These are phyloP conservation scores for Brassica nigra DNA, from an alignment of 345 rosid genomes.

Conservation along the genomic window DNA sequence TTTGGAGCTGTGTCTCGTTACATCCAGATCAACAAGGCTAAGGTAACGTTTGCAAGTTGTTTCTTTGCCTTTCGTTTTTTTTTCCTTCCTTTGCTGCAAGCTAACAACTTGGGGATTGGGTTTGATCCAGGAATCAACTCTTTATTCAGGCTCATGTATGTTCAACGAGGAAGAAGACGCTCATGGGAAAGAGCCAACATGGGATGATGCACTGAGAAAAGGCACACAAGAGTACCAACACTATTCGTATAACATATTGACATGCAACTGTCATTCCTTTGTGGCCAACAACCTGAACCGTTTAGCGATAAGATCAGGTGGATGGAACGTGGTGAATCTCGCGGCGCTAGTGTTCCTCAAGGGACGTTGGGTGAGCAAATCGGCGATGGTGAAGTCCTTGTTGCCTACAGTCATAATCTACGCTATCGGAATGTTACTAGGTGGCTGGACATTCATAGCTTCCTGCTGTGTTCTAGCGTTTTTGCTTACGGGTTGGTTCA, in stretches of 20 bases:
- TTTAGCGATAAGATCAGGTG: constrained; percentile 62
- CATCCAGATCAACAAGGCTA: constrained; percentile 68
- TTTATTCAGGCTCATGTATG: constrained; percentile 35
- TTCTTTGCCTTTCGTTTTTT: background rate
- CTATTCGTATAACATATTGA: constrained; percentile 70
- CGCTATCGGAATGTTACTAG: constrained; percentile 57
- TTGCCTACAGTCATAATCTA: constrained; percentile 58
- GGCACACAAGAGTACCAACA: constrained; percentile 87
- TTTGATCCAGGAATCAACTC: constrained; percentile 48
- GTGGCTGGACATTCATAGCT: constrained; percentile 63
- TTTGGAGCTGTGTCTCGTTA: constrained; percentile 82
- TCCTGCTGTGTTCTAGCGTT: constrained; percentile 53
- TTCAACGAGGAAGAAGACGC: constrained; percentile 36
- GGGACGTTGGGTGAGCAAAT: constrained; percentile 78
- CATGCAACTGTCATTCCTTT: constrained; percentile 96
- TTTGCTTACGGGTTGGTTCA: constrained; percentile 78
- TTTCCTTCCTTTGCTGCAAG: background rate
- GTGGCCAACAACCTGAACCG: constrained; percentile 92
- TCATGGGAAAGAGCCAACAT: constrained; percentile 49
- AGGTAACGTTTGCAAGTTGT: constrained; percentile 45
- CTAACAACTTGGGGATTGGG: constrained; percentile 7
- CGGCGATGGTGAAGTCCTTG: constrained; percentile 53
- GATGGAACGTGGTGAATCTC: constrained; percentile 91
- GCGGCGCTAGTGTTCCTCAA: constrained; percentile 68
- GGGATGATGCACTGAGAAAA: constrained; percentile 77